These are phyloP conservation scores for Diversispora eburnea DNA, from an alignment of 192 early-diverging fungal genomes.

Conservation along the genomic window DNA sequence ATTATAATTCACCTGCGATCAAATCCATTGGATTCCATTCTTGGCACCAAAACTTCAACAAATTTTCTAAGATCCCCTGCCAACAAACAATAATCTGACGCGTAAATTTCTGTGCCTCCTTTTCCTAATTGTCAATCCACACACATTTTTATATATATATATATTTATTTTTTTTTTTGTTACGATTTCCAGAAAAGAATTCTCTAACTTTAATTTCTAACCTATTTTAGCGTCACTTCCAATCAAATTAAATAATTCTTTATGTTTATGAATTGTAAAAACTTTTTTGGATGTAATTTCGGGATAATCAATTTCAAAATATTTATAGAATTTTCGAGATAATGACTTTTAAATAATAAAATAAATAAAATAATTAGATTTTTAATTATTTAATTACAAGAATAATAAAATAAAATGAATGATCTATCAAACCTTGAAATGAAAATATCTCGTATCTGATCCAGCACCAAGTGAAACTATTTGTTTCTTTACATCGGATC, in stretches of 20 bases:
- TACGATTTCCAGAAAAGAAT: no score
- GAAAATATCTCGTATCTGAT: conserved; percentile 88
- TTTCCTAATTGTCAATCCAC: conserved; percentile 27
- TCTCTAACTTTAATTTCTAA: background rate
- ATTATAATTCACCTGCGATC: conserved; percentile 48
- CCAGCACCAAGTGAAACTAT: conserved; percentile 89
- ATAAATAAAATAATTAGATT: background rate
- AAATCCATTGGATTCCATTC: conserved; percentile 54
- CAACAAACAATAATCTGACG: conserved; percentile 64
- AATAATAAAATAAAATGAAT: background rate
- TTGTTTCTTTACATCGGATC: conserved; percentile 53
- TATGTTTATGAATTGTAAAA: conserved; percentile 51
- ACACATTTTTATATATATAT: no score
- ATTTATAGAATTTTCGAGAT: conserved; percentile 40
- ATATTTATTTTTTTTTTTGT: no score
- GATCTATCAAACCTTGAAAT: conserved; percentile 52
- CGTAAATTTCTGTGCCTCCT: conserved; percentile 75
- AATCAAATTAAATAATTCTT: conserved; percentile 38
- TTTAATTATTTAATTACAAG: background rate
- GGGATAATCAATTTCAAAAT: conserved; percentile 92
- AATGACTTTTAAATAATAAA: background rate
- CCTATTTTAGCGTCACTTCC: conserved; percentile 29
- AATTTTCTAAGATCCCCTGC: conserved; percentile 81
- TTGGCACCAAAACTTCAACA: conserved; percentile 49
- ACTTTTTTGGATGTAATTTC: conserved; percentile 84